phyloP scores from a whole-genome alignment of 768 basidiomycete species.

The Phylloporus sp. region DNA sequence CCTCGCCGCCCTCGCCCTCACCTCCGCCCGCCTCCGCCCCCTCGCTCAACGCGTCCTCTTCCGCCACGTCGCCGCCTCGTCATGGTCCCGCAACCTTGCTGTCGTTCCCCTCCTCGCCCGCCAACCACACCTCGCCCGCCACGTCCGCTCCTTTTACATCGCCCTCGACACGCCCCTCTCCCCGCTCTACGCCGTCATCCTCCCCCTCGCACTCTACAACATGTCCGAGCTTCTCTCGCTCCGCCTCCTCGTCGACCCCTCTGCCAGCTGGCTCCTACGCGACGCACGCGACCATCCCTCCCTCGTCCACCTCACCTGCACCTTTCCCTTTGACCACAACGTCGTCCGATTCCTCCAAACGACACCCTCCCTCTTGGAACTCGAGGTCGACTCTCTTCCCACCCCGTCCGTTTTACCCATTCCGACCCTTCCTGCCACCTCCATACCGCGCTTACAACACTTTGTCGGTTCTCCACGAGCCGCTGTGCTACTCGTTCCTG shows the following conservation, averaged over 20 bases:
- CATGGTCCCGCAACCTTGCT: constrained; percentile 40
- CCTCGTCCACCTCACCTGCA: constrained; percentile 52
- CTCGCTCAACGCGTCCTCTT: constrained; percentile 62
- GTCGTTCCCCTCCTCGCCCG: constrained; percentile 53
- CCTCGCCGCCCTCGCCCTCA: constrained; percentile 48
- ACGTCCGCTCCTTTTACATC: constrained; percentile 60
- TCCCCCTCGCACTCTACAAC: constrained; percentile 48
- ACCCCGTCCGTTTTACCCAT: constrained; percentile 17
- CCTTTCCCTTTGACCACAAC: constrained; percentile 56
- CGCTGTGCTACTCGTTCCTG: constrained; percentile 54
- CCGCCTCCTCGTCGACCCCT: constrained; percentile 44
- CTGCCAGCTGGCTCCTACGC: constrained; percentile 51
- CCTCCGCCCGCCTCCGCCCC: constrained; percentile 38
- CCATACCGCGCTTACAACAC: constrained; percentile 44
- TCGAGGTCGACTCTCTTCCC: constrained; percentile 48
- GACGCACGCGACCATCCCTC: constrained; percentile 35
- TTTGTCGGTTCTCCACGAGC: constrained; percentile 58
- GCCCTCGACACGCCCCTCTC: constrained; percentile 44
- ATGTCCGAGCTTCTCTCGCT: constrained; percentile 59
- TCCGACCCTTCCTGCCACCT: constrained; percentile 26
- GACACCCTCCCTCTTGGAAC: constrained; percentile 49
- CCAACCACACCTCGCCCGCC: constrained; percentile 50
- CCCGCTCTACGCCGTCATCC: constrained; percentile 42
- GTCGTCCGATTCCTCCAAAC: constrained; percentile 56
- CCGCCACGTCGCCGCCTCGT: constrained; percentile 46